Conservation (phyloP, 2,329 filamentous ascomycete genomes). For the Chrysosporium queenslandicum region DNA sequence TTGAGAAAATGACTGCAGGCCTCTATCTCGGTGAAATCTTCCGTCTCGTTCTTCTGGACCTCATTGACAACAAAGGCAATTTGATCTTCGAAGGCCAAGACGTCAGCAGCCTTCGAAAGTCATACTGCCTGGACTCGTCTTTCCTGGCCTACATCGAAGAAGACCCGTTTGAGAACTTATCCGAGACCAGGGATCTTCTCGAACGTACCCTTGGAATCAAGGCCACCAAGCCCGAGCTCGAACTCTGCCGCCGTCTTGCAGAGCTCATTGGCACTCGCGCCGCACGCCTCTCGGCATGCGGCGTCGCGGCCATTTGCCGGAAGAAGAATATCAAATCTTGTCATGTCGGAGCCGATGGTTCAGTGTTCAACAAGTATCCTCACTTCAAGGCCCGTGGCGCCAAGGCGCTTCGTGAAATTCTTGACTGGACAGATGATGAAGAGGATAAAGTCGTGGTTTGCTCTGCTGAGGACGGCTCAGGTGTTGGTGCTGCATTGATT, state of each 20-base stretch:
- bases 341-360: conserved; percentile 93
- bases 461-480: conserved; percentile 87
- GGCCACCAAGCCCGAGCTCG: conserved; percentile 67
- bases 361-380: conserved; percentile 98
- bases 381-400: conserved; percentile 93
- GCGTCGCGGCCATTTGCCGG: conserved; percentile 90
- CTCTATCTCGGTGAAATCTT: conserved; percentile 92
- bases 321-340: conserved; percentile 84
- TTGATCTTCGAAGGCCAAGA: conserved; percentile 79
- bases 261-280: conserved; percentile 93
- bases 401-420: conserved; percentile 80
- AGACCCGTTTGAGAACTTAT: conserved; percentile 90
- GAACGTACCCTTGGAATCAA: conserved; percentile 61
- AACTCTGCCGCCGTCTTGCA: conserved; percentile 76
- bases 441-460: conserved; percentile 81
- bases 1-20: conserved; percentile 96
- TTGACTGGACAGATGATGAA: conserved; percentile 80
- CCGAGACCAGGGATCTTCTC: conserved; percentile 78
- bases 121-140: conserved; percentile 83
- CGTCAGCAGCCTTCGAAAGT: conserved; percentile 65
- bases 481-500: conserved; percentile 94
- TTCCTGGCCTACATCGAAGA: conserved; percentile 91
- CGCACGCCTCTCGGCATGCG: conserved; percentile 84
- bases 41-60: conserved; percentile 72
- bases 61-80: conserved; percentile 65